phyloP scores from a whole-genome alignment of 2,329 filamentous ascomycete species.

The Falciphora oryzae region DNA sequence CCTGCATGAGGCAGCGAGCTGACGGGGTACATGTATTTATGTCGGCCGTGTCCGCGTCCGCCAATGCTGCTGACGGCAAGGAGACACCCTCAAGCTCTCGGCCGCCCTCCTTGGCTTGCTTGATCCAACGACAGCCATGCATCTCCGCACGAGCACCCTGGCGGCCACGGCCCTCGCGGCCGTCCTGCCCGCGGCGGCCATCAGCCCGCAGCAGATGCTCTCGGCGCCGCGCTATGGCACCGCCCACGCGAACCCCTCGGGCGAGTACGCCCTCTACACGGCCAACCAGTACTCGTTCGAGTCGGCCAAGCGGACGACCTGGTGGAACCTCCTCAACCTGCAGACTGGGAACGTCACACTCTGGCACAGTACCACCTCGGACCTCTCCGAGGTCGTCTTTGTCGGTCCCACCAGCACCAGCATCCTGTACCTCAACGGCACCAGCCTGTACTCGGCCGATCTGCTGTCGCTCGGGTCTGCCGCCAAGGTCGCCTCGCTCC shows the following conservation, averaged over 20 bases:
- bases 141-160: constrained; percentile 2
- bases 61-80: not conserved
- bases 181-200: constrained; percentile 14
- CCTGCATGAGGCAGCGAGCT: not conserved
- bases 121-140: constrained; percentile 2
- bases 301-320: constrained; percentile 37
- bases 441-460: constrained; percentile 33
- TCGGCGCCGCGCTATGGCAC: constrained; percentile 26
- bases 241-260: constrained; percentile 26
- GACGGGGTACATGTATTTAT: not conserved
- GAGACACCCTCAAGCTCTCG: not conserved
- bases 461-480: constrained; percentile 21
- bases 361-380: constrained; percentile 42
- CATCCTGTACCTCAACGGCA: constrained; percentile 43
- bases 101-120: not conserved
- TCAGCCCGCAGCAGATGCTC: constrained; percentile 27
- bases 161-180: not conserved
- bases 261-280: constrained; percentile 40
- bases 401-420: constrained; percentile 44
- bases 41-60: no score
- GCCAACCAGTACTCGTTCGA: constrained; percentile 56
- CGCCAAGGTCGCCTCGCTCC: constrained; percentile 29
- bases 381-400: constrained; percentile 49
- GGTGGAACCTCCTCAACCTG: constrained; percentile 52
- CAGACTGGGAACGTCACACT: constrained; percentile 44